phyloP scores from a whole-genome alignment of 768 basidiomycete genomes.

The Royoungia palumana region DNA sequence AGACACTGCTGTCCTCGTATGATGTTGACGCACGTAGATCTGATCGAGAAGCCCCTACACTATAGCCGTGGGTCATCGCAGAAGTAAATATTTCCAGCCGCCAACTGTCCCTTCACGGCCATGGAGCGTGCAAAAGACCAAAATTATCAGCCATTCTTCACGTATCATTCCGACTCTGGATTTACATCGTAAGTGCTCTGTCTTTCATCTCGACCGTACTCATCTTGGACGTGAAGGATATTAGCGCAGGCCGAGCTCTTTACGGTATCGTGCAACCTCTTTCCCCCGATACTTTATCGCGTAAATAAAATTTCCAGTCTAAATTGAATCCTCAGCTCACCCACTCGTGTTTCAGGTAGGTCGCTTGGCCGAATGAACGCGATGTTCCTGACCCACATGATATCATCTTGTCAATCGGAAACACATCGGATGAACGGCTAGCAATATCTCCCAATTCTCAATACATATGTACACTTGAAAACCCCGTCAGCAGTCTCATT shows the following conservation, averaged over 20 bases:
- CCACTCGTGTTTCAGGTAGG: no score
- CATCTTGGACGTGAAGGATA: no score
- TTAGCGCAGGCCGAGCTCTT: no score
- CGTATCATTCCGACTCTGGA: conserved; percentile 2
- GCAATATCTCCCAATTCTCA: background rate
- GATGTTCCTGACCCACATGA: conserved; percentile 2
- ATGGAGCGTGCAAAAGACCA: conserved; percentile 35
- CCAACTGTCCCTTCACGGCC: conserved; percentile 14
- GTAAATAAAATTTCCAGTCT: background rate
- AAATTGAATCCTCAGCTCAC: no score
- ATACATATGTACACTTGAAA: background rate
- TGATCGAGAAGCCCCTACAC: conserved; percentile 94
- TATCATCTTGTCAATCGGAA: conserved; percentile 5
- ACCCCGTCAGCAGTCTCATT: background rate
- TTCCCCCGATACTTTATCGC: no score
- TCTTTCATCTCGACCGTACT: background rate
- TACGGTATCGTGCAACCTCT: background rate
- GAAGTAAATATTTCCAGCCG: background rate
- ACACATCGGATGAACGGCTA: background rate
- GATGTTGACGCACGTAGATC: conserved; percentile 96
- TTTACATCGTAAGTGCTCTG: background rate
- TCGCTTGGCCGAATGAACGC: background rate
- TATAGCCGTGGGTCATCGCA: conserved; percentile 75
- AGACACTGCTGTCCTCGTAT: conserved; percentile 96
- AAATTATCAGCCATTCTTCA: conserved; percentile 6